Evolutionary conservation across 2,329 filamentous ascomycete species (phyloP), one percentile per base, ranked within the genome.

Genomic region (Aspergillus japonicus): DNA sequence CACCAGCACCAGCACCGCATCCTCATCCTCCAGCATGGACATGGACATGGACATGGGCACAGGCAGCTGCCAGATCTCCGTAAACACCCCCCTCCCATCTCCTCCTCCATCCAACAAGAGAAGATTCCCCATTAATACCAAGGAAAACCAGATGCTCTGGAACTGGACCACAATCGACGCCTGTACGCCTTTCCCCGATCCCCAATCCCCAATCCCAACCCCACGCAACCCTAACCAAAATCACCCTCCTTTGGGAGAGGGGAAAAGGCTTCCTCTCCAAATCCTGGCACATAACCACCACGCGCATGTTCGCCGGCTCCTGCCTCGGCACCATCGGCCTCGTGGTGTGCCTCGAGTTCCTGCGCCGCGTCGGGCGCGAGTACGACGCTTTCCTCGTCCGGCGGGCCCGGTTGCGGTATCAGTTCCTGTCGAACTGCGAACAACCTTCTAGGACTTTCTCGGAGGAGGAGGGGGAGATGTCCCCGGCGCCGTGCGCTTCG

Each of bases 251-350:
- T 23, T 3, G 23, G 21, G 21, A 21, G 23, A n/a, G 23, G 23
- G 2, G 2, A 23, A 23, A 23, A 23, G 77, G 87, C 76, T 94
- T 95, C 81, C 83, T 95, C 69, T 78, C 88, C 24, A 67, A 72
- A 7, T 80, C 82, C 23, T 95, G 91, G 90, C 87, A 87, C 69
- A 84, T 94, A 73, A 87, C 79, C 16, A 88, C 87, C 24, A 77
- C 75, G 2, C 87, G 83, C 73, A 89, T 89, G 83, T 94, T 96
- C 71, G 90, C 89, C 51, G 90, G 88, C 23, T 89, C 87, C 55
- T 95, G 91, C 77, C 88, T 96, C 69, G 90, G 89, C 61, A 87
- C 92, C 39, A 80, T 92, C 62, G 78, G 88, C n/a, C 85, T 96
- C 56, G 89, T 90, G 66, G 82, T 94, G 55, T 69, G 77, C 5